phyloP scores from a whole-genome alignment of 2,329 filamentous ascomycete genomes.

The Ophiosphaerella korrae region DNA sequence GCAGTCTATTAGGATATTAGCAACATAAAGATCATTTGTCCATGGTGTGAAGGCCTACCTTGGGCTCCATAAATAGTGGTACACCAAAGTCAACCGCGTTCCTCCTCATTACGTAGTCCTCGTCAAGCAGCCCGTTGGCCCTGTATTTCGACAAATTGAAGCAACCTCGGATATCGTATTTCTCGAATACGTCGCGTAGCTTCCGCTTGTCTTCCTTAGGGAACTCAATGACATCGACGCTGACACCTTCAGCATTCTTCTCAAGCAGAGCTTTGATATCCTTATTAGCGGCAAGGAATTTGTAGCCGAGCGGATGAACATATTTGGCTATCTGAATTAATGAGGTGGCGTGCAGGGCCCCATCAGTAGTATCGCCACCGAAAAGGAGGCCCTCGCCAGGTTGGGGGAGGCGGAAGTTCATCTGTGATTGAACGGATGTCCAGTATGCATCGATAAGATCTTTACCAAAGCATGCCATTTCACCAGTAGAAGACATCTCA shows the following conservation, averaged over 20 bases:
- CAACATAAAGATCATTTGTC: not conserved
- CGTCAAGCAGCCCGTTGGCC: slow-evolving; percentile 83
- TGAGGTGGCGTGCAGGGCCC: slow-evolving; percentile 59
- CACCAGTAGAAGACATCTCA: slow-evolving; percentile 95
- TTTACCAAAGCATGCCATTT: slow-evolving; percentile 99
- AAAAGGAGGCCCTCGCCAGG: slow-evolving; percentile 95
- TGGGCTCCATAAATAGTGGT: slow-evolving; percentile 96
- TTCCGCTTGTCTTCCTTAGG: slow-evolving; percentile 95
- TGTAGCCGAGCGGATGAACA: slow-evolving; percentile 88
- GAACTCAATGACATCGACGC: slow-evolving; percentile 92
- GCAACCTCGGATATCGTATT: slow-evolving; percentile 92
- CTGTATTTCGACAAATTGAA: slow-evolving; percentile 91
- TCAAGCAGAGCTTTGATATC: slow-evolving; percentile 86
- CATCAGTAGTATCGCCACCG: slow-evolving; percentile 74
- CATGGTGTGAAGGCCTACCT: slow-evolving; percentile 64
- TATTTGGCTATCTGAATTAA: slow-evolving; percentile 84
- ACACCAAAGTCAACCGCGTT: slow-evolving; percentile 99
- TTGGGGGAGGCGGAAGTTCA: slow-evolving; percentile 98
- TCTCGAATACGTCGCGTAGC: slow-evolving; percentile 91
- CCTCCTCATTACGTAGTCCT: slow-evolving; percentile 97
- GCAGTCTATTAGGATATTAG: slow-evolving; percentile 70
- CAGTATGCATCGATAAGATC: slow-evolving; percentile 96
- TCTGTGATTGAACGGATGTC: slow-evolving; percentile 92
- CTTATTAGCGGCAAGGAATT: slow-evolving; percentile 83
- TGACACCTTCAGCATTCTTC: slow-evolving; percentile 68